Conservation (phyloP, 179 eudicot genomes). For the Nepenthes alata region DNA sequence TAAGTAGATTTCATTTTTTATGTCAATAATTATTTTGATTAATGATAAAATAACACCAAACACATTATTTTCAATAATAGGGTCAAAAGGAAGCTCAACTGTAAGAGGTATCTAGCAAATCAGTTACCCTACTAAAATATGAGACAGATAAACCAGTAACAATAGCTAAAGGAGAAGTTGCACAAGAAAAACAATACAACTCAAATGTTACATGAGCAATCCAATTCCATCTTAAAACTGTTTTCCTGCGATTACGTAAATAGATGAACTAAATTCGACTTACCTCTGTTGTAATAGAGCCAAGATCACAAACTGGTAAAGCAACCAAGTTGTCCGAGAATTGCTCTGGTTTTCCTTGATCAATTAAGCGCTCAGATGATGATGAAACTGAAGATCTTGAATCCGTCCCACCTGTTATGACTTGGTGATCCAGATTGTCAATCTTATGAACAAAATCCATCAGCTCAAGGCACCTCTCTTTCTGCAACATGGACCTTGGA, state of each 20-base stretch:
- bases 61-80: too few species aligned
- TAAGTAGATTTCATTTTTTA: neutral
- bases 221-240: too few species aligned
- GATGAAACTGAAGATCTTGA: constrained; percentile 20
- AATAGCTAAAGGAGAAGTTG: too few species aligned
- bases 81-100: too few species aligned
- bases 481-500: constrained; percentile 10
- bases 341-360: constrained; percentile 14
- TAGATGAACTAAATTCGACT: neutral
- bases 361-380: constrained; percentile 16
- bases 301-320: constrained; percentile 12
- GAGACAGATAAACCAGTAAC: too few species aligned
- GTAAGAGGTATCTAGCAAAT: too few species aligned
- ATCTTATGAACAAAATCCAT: constrained; percentile 10
- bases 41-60: too few species aligned
- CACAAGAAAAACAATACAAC: too few species aligned
- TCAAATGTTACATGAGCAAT: neutral
- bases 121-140: too few species aligned
- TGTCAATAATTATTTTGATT: too few species aligned
- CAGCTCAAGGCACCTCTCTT: constrained; percentile 2
- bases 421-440: constrained; percentile 8
- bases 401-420: constrained; percentile 8
- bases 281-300: constrained; percentile 4
- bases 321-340: constrained; percentile 16
- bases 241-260: neutral